Evolutionary conservation across 257 asterid genomes (phyloP).

Genomic region (Anisodus acutangulus): DNA sequence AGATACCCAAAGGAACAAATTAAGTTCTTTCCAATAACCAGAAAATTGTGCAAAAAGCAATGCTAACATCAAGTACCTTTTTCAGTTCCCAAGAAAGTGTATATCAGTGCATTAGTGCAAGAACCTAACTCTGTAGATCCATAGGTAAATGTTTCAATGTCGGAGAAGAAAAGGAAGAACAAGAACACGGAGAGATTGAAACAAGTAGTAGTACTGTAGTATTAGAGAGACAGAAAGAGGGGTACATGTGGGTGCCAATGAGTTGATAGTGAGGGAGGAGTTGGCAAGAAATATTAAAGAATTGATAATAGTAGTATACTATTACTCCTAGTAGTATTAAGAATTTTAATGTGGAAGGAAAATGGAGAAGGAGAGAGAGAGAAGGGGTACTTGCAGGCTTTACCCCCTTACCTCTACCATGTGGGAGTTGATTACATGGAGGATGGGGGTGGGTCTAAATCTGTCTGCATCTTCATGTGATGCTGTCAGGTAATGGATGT

Average conservation of each 20-base stretch:
- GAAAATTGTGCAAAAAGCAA: constrained; percentile 32
- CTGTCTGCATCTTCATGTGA: constrained; percentile 68
- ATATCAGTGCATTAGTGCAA: constrained; percentile 2
- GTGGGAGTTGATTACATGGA: constrained; percentile 50
- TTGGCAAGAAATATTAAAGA: constrained; percentile 33
- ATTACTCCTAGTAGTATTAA: not conserved
- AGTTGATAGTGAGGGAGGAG: constrained; percentile 26
- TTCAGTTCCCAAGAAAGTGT: constrained; percentile 29
- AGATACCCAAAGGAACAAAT: constrained; percentile 45
- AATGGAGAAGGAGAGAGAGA: constrained; percentile 13
- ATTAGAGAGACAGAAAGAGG: not conserved
- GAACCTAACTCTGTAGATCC: constrained; percentile 42
- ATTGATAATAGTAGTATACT: not conserved
- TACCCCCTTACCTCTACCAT: constrained; percentile 47
- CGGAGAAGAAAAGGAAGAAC: not conserved
- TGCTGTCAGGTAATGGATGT: constrained; percentile 56
- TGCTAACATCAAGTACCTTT: constrained; percentile 28
- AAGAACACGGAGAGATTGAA: constrained; percentile 23
- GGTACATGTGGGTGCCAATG: constrained; percentile 39
- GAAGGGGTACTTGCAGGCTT: constrained; percentile 31
- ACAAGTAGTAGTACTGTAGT: constrained; percentile 18
- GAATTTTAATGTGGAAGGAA: not conserved
- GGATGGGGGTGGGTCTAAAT: constrained; percentile 52
- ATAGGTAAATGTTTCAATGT: constrained; percentile 30
- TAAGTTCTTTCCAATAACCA: constrained; percentile 31